Conservation (phyloP, 2,329 filamentous ascomycete genomes). For the Trichoderma lentiforme region DNA sequence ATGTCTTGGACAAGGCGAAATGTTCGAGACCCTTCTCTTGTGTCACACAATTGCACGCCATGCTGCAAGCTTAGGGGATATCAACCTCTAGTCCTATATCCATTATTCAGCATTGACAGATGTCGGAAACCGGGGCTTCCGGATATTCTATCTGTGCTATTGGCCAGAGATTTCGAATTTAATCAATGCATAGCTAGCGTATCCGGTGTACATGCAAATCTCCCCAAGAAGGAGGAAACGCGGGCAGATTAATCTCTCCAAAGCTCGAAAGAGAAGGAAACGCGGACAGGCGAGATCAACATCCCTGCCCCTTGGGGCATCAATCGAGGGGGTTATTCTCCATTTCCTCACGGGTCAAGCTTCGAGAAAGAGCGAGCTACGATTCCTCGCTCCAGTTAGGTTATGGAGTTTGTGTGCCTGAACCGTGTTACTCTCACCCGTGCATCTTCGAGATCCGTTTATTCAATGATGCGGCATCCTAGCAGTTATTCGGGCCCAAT, state of each 20-base stretch:
- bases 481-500: not conserved
- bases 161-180: not conserved
- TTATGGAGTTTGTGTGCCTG: not conserved
- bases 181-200: not conserved
- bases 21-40: constrained; percentile 10
- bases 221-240: not conserved
- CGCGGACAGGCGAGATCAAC: not conserved
- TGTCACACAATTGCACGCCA: not conserved
- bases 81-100: not conserved
- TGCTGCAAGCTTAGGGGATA: not conserved
- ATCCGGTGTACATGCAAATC: not conserved
- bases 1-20: not conserved
- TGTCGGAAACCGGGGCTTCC: constrained; percentile 1
- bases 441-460: not conserved
- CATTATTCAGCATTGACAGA: not conserved
- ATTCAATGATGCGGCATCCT: not conserved
- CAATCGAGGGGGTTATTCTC: not conserved
- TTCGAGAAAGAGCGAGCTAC: not conserved
- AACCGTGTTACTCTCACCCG: not conserved
- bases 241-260: not conserved
- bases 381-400: not conserved
- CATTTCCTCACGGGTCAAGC: not conserved
- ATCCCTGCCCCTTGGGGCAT: not conserved
- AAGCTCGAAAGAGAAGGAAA: not conserved
- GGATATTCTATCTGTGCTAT: not conserved